Evolutionary conservation across 139 green algal species (phyloP), one percentile per base, ranked within the genome.

Genomic region (Nannochloris sp.): DNA sequence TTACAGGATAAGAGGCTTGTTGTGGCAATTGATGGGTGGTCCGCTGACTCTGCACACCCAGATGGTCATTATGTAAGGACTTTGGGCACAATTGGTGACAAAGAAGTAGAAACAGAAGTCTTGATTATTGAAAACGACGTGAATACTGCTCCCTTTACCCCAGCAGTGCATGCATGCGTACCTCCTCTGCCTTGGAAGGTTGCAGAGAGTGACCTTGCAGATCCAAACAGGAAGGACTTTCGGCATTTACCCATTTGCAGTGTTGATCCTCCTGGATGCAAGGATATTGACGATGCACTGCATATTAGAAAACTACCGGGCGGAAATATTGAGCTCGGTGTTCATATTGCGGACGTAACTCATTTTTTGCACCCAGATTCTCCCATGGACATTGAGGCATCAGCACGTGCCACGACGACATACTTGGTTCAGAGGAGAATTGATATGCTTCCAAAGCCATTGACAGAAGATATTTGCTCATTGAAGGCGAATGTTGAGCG

Each of bases 281-380:
- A 85, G 56, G 89, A 96, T 70, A 94, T 96, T 45, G 89, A 96
- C 63, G 89, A 96, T 55, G 89, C 89, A 9, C 78, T 96, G 77
- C 87, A 95, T 68, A 74, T 85, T 46, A 70, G 77, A 49, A 48
- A 44, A 11, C 70, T 85, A 37, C 60, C 62, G 25, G 63, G 55
- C 23, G 72, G 77, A 11, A 82, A 79, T 28, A 55, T 64, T 9
- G 78, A 82, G 51, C 58, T 92, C 58, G 79, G 51, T 8, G 90
- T 96, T 30, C 90, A 96, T 82, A 96, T 96, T 62, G 90, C 90
- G 4, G 90, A 96, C 66, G 90, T 96, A 23, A 95, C 86, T 6
- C 76, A 95, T 74, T 96, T 96, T 63, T 37, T 95, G 36, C 43
- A 66, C 50, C 75, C 85, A 1, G 74, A 45, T 56, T 89, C 78